These are phyloP conservation scores for Salix viminalis DNA, from an alignment of 345 rosid species.

Conservation along the genomic window DNA sequence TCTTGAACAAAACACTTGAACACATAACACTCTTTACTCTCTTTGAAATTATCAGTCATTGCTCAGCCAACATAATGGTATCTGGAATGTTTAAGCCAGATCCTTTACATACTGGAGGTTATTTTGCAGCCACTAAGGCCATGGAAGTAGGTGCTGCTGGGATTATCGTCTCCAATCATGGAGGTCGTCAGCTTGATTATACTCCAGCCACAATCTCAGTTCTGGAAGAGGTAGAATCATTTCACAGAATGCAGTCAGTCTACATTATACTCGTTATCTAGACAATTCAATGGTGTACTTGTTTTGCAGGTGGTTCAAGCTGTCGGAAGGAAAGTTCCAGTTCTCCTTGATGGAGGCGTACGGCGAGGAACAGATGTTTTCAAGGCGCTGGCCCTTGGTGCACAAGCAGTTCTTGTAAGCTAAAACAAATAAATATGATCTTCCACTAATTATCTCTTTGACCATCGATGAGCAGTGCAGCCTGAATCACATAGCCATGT, in stretches of 20 bases:
- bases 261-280: not conserved
- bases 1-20: not conserved
- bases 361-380: conserved; percentile 81
- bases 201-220: conserved; percentile 60
- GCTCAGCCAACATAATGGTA: too few species aligned
- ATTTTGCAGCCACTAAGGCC: conserved; percentile 59
- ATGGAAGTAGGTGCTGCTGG: conserved; percentile 65
- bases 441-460: too few species aligned
- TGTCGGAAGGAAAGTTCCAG: conserved; percentile 67
- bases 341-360: conserved; percentile 81
- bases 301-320: conserved; percentile 60
- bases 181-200: conserved; percentile 73
- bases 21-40: too few species aligned
- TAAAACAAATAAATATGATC: too few species aligned
- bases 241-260: not conserved
- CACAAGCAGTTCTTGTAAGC: conserved; percentile 79
- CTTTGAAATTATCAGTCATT: too few species aligned
- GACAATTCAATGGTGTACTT: not conserved
- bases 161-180: conserved; percentile 76
- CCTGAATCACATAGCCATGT: too few species aligned
- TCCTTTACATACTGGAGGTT: not conserved
- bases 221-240: conserved; percentile 57
- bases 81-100: not conserved
- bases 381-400: conserved; percentile 91
- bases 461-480: too few species aligned